Evolutionary conservation across 1,139 yeast genomes (phyloP), one percentile per base, ranked within the genome.

Genomic region (Magnusiomyces tetraspermus): DNA sequence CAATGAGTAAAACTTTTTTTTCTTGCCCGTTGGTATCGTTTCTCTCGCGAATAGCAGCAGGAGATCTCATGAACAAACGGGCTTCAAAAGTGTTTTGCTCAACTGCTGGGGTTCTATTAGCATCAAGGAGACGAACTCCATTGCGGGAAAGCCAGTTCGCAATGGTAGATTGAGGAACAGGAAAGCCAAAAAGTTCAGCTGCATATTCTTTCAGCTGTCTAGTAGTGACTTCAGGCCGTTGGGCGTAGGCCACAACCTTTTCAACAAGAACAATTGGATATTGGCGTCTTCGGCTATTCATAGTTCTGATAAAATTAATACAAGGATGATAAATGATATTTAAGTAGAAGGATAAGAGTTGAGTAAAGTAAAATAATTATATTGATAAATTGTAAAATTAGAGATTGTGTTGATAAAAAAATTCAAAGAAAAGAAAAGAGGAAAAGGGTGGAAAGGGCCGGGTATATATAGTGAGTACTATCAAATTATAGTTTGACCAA

Each of bases 211-310:
- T 38, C 8, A 38, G 24, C 24, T 38, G 42, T 4, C 42, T 22
- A 38, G 42, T 38, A 17, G 42, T 38, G 24, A 38, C 42, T 15
- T 38, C 42, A 19, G 42, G 42, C 24, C 24, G 23, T 19, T 24
- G 8, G 21, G 42, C 42, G 21, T 19, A 38, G 5, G 42, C 24
- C 6, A 38, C 42, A 10, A 38, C 42, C n/a, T 38, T 38, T 38
- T 38, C 42, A 6, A 38, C 42, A 6, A 38, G n/a, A 19, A 38
- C 42, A 19, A 38, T 38, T 8, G 42, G 42, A 38, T 38, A 38
- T 15, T 38, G 42, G 8, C 42, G 42, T 38, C 42, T 38, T 17
- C 42, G 23, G 42, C 42, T 38, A 19, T 38, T 38, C 42, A 38
- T 38, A n/a, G n/a, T n/a, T n/a, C n/a, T n/a, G n/a, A n/a, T n/a